A percentile compares a stretch with the other conserved stretches of the same genome.
These are phyloP conservation scores for Macadamia integrifolia DNA, from an alignment of 164 flowering plant species.

Conservation along the genomic window DNA sequence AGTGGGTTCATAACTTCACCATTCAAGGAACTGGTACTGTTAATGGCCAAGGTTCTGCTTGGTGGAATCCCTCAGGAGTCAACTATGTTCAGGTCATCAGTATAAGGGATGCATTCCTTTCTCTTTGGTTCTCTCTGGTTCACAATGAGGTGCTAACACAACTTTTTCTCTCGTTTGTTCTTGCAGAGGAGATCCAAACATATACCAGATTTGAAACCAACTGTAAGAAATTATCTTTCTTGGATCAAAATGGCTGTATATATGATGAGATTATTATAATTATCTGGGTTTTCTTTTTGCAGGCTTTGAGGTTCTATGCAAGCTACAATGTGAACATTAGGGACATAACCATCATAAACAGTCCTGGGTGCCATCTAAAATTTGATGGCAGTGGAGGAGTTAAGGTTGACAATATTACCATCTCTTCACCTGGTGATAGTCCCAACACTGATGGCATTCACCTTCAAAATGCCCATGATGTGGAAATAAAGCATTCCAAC, in stretches of 20 bases:
- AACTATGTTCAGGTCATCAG: constrained; percentile 25
- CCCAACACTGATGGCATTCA: constrained; percentile 96
- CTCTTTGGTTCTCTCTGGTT: neutral
- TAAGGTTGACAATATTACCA: constrained; percentile 52
- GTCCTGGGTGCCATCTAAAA: constrained; percentile 82
- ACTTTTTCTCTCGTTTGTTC: neutral
- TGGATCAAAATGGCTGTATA: too few species aligned
- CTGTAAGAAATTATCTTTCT: constrained; percentile 38
- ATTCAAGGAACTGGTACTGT: constrained; percentile 67
- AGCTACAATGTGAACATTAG: constrained; percentile 52
- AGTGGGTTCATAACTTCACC: constrained; percentile 71
- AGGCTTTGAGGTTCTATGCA: constrained; percentile 79
- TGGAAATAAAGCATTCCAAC: constrained; percentile 56
- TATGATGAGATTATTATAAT: neutral
- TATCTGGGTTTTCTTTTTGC: constrained; percentile 4
- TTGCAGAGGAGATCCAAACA: constrained; percentile 50
- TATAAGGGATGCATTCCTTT: neutral
- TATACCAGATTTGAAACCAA: constrained; percentile 62
- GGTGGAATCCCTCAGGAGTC: constrained; percentile 52
- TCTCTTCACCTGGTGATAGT: constrained; percentile 68
- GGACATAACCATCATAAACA: constrained; percentile 58
- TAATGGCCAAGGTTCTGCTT: constrained; percentile 74
- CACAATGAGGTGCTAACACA: too few species aligned
- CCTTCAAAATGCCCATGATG: constrained; percentile 64
- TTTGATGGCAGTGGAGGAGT: constrained; percentile 54